Conservation (phyloP, 2,329 filamentous ascomycete species). For the Fusarium sp. region DNA sequence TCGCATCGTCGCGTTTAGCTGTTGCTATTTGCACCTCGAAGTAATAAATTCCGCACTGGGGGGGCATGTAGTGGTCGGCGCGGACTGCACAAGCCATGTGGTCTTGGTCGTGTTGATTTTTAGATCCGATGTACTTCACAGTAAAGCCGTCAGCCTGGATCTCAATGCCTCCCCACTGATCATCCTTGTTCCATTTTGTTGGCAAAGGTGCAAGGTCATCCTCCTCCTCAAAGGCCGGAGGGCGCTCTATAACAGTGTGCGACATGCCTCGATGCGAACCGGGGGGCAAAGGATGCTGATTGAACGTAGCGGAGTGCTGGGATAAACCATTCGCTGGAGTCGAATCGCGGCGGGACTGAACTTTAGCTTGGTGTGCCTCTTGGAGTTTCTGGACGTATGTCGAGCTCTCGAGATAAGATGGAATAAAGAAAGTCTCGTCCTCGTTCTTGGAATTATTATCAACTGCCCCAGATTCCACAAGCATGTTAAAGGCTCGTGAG, state of each 20-base stretch:
- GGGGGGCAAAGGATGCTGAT: constrained; percentile 52
- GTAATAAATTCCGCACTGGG: constrained; percentile 93
- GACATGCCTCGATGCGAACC: constrained; percentile 78
- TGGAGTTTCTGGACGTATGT: constrained; percentile 81
- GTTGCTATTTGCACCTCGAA: constrained; percentile 74
- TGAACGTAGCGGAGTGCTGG: constrained; percentile 61
- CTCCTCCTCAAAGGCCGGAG: constrained; percentile 69
- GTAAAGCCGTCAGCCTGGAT: constrained; percentile 78
- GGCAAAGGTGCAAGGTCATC: constrained; percentile 74
- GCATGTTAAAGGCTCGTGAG: constrained; percentile 65
- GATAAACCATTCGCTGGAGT: constrained; percentile 30
- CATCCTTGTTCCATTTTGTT: constrained; percentile 81
- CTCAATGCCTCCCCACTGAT: constrained; percentile 80
- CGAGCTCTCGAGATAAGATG: constrained; percentile 83
- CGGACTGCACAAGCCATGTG: constrained; percentile 85
- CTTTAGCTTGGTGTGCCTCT: constrained; percentile 72
- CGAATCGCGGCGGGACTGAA: constrained; percentile 62
- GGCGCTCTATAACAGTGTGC: constrained; percentile 85
- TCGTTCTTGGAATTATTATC: constrained; percentile 42
- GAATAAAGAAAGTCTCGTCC: constrained; percentile 74
- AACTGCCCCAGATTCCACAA: constrained; percentile 50
- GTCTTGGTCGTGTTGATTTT: constrained; percentile 62
- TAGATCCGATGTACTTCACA: constrained; percentile 67
- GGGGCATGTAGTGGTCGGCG: constrained; percentile 86
- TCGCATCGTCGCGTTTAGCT: constrained; percentile 65